Evolutionary conservation across 768 basidiomycete genomes (phyloP), one percentile per base, ranked within the genome.

Genomic region (Suillus cothurnatus): DNA sequence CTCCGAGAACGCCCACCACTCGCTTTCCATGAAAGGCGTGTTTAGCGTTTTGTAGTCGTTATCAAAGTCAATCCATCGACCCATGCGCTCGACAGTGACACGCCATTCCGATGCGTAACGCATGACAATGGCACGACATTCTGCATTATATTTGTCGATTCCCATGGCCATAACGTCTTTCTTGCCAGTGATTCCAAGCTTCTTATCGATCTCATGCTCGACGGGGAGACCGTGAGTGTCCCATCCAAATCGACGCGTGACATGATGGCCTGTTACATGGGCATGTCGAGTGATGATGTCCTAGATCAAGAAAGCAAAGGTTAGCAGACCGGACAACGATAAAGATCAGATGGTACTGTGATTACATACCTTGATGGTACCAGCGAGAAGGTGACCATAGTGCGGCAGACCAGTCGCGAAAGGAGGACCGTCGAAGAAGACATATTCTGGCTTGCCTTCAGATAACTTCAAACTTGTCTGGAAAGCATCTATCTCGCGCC

Each of bases 21-120:
- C 94, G 56, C 89, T 90, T 82, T 99, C 97, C 97, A 99, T 99
- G 77, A 93, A 99, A 11, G 88, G 81, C 8, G 88, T 78, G 72
- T 99, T 95, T 67, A 99, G 85, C 19, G 97, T 99, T 83, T 98
- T 99, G 83, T 99, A 99, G 72, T 98, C 97, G 71, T 98, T 93
- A 78, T 99, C 97, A 71, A 99, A 99, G 79, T 99, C 97, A 80
- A 99, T 99, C 97, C 97, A 99, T 68, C 97, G 89, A 39, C 97
- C 97, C 91, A 99, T 96, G 68, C 97, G 88, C 78, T 97, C 96
- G 62, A 99, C 97, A 5, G 96, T 99, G 41, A 81, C 74, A 58
- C 95, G 89, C 97, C 97, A 99, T 74, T 99, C 96, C 8, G 87
- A 85, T 2, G 96, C 85, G 76, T 99, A 99, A 59, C 95, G 86